Percentiles rank a stretch among this genome's conserved stretches.
phyloP scores from a whole-genome alignment of 305 asterid species.

The Stenogyne calaminthoides region DNA sequence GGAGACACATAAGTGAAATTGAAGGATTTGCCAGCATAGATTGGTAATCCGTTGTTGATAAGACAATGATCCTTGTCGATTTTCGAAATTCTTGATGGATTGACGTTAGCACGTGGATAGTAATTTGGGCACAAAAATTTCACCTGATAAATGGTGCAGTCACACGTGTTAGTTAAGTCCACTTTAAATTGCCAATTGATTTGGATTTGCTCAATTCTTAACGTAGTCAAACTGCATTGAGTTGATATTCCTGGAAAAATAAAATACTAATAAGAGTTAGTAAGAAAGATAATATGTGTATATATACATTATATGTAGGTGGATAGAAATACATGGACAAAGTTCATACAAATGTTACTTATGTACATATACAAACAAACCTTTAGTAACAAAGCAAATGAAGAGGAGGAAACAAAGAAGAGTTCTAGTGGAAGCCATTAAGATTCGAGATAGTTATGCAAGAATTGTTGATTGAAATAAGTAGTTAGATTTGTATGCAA shows the following conservation, averaged over 20 bases:
- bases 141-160: not conserved
- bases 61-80: not conserved
- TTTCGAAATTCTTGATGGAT: not conserved
- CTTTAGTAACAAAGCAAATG: not conserved
- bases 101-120: not conserved
- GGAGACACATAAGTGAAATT: not conserved
- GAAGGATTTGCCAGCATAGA: not conserved
- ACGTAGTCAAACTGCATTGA: not conserved
- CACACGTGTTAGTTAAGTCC: not conserved
- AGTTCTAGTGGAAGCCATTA: not conserved
- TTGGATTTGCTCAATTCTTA: not conserved
- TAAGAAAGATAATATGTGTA: not conserved
- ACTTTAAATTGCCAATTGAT: not conserved
- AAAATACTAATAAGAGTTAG: not conserved
- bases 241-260: not conserved
- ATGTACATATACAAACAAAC: not conserved
- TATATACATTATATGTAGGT: no score
- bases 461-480: not conserved
- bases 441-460: not conserved
- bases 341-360: no score
- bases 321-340: no score
- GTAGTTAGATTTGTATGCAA: no score
- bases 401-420: not conserved
- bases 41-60: not conserved
- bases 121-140: not conserved